Evolutionary conservation across 2,329 filamentous ascomycete genomes (phyloP), one percentile per base, ranked within the genome.

Genomic region (Alternaria panax): DNA sequence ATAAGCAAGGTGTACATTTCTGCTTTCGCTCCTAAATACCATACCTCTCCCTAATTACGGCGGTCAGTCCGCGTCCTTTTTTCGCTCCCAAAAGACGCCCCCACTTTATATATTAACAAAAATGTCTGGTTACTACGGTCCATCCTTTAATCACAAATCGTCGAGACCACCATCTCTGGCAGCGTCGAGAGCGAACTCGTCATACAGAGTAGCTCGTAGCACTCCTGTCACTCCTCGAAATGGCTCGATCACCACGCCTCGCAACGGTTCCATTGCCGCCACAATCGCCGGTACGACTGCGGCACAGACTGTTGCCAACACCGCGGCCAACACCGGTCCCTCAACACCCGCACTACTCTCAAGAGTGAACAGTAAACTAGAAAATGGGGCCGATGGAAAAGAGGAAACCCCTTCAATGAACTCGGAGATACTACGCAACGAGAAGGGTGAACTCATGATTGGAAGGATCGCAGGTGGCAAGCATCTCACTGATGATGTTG

Each of bases 381-480:
- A 60, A 12, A 34, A 63, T 36, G 47, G 50, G 30, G 30, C 22
- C 32, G 24, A 53, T 5, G 41, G 27, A 7, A 48, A 56, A 28
- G 46, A 51, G 5, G 56, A 59, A 46, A 48, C 42, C 11, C 47
- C 34, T 18, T 65, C 60, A 20, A 41, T 63, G 46, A 67, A 63
- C 50, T 69, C 66, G 0, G 65, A 66, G 43, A 36, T 64, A 7
- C 11, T 63, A 9, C 62, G 62, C 47, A 71, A 72, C 41, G 69
- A 69, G 16, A 71, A 72, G 57, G 67, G 68, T 45, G 68, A 72
- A 22, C 62, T 57, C 9, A 55, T 66, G 52, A 65, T 72, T 20
- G 68, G 69, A 27, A 59, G 68, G 14, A 51, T 72, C 12, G 68
- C 66, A n/a, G 69, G 68, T 8, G 68, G 68, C 36, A 71, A 71